phyloP scores from a whole-genome alignment of 768 basidiomycete genomes.

The Galerina sulciceps region DNA sequence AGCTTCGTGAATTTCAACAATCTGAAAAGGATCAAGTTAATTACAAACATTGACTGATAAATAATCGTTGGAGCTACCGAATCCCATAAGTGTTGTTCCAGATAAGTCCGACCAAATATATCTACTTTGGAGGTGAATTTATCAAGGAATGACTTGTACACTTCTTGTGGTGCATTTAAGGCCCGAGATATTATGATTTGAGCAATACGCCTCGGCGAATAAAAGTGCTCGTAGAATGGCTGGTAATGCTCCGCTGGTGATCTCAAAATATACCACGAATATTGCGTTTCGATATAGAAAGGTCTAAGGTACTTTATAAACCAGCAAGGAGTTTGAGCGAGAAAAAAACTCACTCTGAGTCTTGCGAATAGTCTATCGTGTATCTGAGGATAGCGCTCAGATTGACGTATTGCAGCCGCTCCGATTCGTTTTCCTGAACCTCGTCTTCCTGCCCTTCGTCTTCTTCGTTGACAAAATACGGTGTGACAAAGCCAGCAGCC shows the following conservation, averaged over 20 bases:
- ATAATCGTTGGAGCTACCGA: constrained; percentile 28
- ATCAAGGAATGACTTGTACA: constrained; percentile 38
- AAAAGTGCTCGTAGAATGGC: constrained; percentile 50
- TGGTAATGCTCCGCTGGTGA: constrained; percentile 50
- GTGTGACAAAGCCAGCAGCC: constrained; percentile 57
- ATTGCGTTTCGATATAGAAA: constrained; percentile 65
- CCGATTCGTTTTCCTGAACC: constrained; percentile 22
- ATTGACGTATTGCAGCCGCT: constrained; percentile 39
- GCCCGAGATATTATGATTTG: constrained; percentile 49
- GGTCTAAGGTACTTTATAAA: constrained; percentile 43
- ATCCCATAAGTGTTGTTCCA: constrained; percentile 35
- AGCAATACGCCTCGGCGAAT: constrained; percentile 51
- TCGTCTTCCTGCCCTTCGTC: constrained; percentile 65
- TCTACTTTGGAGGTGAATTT: constrained; percentile 37
- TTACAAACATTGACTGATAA: neutral
- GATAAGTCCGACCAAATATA: constrained; percentile 36
- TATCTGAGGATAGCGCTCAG: constrained; percentile 51
- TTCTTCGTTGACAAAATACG: constrained; percentile 57
- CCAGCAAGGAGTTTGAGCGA: constrained; percentile 1
- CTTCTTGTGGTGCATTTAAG: constrained; percentile 29
- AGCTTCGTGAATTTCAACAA: constrained; percentile 32
- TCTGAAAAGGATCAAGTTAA: constrained; percentile 19
- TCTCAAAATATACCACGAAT: constrained; percentile 65
- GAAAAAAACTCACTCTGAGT: constrained; percentile 48
- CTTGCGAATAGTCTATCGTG: constrained; percentile 53